Conservation (phyloP, 2,329 filamentous ascomycete species). For the Verticillium alfalfae region DNA sequence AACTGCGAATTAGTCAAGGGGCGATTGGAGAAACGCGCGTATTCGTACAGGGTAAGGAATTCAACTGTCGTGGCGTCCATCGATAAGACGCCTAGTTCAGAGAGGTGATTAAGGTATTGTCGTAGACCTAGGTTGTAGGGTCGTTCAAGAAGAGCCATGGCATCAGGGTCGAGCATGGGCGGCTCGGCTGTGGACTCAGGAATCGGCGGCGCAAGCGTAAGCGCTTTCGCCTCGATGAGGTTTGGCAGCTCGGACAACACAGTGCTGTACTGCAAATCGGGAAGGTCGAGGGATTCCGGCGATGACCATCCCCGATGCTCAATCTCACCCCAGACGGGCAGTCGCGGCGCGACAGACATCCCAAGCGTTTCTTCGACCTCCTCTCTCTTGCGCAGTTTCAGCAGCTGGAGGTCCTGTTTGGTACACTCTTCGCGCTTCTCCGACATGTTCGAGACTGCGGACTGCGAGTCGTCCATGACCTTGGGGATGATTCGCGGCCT, state of each 20-base stretch:
- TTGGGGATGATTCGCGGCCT: slow-evolving; percentile 46
- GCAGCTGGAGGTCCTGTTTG: slow-evolving; percentile 14
- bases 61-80: slow-evolving; percentile 38
- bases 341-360: slow-evolving; percentile 43
- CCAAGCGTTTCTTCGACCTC: slow-evolving; percentile 30
- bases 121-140: slow-evolving; percentile 67
- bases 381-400: slow-evolving; percentile 26
- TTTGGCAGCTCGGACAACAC: slow-evolving; percentile 82
- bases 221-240: slow-evolving; percentile 85
- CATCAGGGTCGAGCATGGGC: slow-evolving; percentile 55
- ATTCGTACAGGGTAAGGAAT: slow-evolving; percentile 77
- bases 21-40: slow-evolving; percentile 72
- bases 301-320: slow-evolving; percentile 86
- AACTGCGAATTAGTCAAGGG: slow-evolving; percentile 68
- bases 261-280: slow-evolving; percentile 75
- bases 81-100: slow-evolving; percentile 57
- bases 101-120: slow-evolving; percentile 71
- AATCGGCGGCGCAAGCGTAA: slow-evolving; percentile 69
- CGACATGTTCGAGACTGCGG: not conserved
- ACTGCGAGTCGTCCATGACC: slow-evolving; percentile 21
- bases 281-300: slow-evolving; percentile 66
- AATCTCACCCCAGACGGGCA: slow-evolving; percentile 72
- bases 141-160: slow-evolving; percentile 67
- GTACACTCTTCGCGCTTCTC: slow-evolving; percentile 7
- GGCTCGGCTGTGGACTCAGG: slow-evolving; percentile 29